phyloP scores from a whole-genome alignment of 1,139 yeast genomes.

The Hemisphaericaspora lyxosophila region DNA sequence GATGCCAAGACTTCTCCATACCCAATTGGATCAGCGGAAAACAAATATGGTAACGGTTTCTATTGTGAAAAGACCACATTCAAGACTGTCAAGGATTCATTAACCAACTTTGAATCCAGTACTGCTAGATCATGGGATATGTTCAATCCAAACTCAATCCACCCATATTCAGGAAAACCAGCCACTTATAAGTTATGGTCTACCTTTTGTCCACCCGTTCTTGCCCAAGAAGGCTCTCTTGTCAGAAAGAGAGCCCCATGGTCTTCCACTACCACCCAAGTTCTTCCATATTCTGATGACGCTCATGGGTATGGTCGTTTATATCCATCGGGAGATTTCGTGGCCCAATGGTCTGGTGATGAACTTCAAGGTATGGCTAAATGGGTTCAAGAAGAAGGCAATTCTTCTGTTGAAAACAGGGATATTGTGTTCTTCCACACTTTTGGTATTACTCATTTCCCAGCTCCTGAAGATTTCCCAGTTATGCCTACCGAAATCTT shows the following conservation, averaged over 20 bases:
- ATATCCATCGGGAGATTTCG: conserved; percentile 80
- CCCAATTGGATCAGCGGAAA: conserved; percentile 64
- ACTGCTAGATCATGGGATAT: conserved; percentile 79
- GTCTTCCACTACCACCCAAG: conserved; percentile 68
- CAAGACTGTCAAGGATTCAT: conserved; percentile 67
- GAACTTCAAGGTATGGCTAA: conserved; percentile 68
- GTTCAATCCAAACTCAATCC: conserved; percentile 65
- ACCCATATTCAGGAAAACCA: conserved; percentile 72
- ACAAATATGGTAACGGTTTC: conserved; percentile 74
- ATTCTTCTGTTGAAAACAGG: conserved; percentile 57
- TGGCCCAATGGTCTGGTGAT: conserved; percentile 78
- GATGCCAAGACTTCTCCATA: conserved; percentile 63
- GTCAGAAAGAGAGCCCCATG: conserved; percentile 82
- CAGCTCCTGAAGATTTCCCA: conserved; percentile 88
- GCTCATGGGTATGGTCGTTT: conserved; percentile 52
- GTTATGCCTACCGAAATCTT: conserved; percentile 86
- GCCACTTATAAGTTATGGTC: conserved; percentile 76
- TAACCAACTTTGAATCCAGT: conserved; percentile 59
- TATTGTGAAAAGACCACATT: conserved; percentile 61
- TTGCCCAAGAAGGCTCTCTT: conserved; percentile 72
- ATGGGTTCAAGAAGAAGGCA: conserved; percentile 72
- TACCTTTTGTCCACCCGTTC: conserved; percentile 69
- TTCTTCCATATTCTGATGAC: conserved; percentile 65
- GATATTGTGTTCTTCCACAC: conserved; percentile 77
- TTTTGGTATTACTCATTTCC: conserved; percentile 82